A percentile compares a stretch with the other conserved stretches of the same genome.
phyloP scores from a whole-genome alignment of 352 stramenopile genomes.

The Phytophthora pisi region DNA sequence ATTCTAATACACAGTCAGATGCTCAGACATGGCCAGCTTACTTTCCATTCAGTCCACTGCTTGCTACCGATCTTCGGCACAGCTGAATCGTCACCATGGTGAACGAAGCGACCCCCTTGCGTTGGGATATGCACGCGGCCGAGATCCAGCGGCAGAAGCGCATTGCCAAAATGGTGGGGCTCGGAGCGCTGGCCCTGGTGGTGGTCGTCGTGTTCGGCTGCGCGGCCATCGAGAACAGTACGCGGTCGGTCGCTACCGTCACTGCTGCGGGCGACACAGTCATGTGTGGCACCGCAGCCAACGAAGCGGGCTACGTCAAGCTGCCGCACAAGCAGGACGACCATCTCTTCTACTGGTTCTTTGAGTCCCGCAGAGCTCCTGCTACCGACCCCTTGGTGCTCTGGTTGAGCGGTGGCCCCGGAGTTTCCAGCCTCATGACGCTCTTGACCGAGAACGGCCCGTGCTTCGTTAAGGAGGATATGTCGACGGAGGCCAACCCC shows the following conservation, averaged over 20 bases:
- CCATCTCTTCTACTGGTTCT: constrained; percentile 72
- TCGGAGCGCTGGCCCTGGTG: constrained; percentile 20
- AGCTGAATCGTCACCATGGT: constrained; percentile 13
- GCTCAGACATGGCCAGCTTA: not conserved
- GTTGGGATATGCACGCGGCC: constrained; percentile 1
- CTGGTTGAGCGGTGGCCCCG: constrained; percentile 63
- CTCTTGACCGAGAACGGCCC: constrained; percentile 64
- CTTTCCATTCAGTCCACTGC: not conserved
- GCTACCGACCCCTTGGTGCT: constrained; percentile 54
- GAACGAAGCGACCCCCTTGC: constrained; percentile 30
- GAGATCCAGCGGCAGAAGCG: constrained; percentile 15
- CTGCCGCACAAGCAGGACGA: constrained; percentile 54
- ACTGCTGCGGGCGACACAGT: not conserved
- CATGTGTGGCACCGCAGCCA: constrained; percentile 31
- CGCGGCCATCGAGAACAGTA: constrained; percentile 5
- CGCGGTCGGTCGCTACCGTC: not conserved
- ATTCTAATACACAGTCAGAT: constrained; percentile 16
- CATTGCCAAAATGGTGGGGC: constrained; percentile 25
- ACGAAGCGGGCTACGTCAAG: constrained; percentile 57
- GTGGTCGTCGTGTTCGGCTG: constrained; percentile 21
- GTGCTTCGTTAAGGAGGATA: constrained; percentile 47
- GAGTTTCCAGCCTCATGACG: constrained; percentile 48
- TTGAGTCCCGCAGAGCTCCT: constrained; percentile 50
- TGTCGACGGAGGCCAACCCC: constrained; percentile 48
- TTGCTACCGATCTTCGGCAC: not conserved